Conservation (phyloP, 2,329 filamentous ascomycete species). For the Aspergillus pseudotamarii region DNA sequence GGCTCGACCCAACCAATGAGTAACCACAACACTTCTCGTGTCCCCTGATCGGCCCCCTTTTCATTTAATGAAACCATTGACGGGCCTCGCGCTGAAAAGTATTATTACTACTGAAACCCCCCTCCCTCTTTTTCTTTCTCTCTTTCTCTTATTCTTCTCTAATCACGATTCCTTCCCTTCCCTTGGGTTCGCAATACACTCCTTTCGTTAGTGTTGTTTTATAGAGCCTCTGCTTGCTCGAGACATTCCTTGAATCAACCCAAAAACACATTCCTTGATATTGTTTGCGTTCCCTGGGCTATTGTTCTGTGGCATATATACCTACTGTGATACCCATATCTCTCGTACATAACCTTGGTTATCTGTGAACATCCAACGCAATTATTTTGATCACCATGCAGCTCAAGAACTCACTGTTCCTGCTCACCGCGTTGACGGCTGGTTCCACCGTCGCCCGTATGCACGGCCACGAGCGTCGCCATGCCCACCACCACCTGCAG, state of each 20-base stretch:
- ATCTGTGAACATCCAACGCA: not conserved
- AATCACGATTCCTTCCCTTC: not conserved
- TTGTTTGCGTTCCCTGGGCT: conserved; percentile 8
- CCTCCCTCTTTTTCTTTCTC: conserved; percentile 9
- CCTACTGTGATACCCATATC: conserved; percentile 22
- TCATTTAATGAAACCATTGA: conserved; percentile 19
- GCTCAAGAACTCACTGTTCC: conserved; percentile 40
- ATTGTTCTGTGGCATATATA: not conserved
- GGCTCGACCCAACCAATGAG: conserved; percentile 16
- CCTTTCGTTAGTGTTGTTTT: conserved; percentile 3
- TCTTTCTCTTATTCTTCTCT: conserved; percentile 9
- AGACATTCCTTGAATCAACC: conserved; percentile 3
- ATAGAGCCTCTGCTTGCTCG: not conserved
- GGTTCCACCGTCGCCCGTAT: conserved; percentile 39
- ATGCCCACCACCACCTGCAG: conserved; percentile 28
- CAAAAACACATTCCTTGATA: not conserved
- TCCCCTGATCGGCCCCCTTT: conserved; percentile 27
- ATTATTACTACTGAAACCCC: conserved; percentile 13
- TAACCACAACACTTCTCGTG: not conserved
- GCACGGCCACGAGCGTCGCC: conserved; percentile 44
- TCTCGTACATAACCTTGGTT: conserved; percentile 11
- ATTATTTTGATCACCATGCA: conserved; percentile 34
- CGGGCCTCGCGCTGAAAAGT: conserved; percentile 1
- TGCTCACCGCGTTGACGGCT: conserved; percentile 41
- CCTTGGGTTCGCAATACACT: conserved; percentile 14